Conservation (phyloP, 805 yeast species). For the Trichomonascus vanleenenianus region DNA sequence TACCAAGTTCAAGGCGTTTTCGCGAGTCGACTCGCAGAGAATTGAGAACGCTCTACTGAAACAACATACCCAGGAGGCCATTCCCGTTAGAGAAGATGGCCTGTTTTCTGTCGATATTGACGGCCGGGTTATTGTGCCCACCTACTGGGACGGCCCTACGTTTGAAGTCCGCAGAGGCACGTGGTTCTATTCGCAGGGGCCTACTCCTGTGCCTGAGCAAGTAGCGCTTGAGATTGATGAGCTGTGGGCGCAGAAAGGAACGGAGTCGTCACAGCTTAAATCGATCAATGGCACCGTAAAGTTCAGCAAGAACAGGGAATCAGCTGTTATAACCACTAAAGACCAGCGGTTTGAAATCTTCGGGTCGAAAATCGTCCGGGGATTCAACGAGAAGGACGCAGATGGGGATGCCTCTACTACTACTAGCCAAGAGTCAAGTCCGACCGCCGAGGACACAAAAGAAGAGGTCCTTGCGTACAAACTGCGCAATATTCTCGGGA, state of each 20-base stretch:
- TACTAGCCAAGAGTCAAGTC: background rate
- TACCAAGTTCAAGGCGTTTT: constrained; percentile 58
- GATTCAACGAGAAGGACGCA: constrained; percentile 15
- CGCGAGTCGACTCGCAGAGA: constrained; percentile 49
- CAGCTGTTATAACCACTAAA: constrained; percentile 21
- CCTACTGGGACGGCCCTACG: constrained; percentile 83
- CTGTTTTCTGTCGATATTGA: constrained; percentile 64
- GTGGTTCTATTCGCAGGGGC: constrained; percentile 52
- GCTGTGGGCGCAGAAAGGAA: background rate
- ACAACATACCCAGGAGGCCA: constrained; percentile 15
- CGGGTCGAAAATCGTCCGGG: constrained; percentile 22
- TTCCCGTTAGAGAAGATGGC: constrained; percentile 74
- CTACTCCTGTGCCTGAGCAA: background rate
- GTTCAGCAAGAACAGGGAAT: constrained; percentile 8
- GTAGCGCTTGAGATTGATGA: background rate
- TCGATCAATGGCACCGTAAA: constrained; percentile 3
- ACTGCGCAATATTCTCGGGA: background rate
- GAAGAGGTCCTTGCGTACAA: background rate
- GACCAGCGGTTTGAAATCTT: constrained; percentile 3
- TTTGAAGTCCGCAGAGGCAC: constrained; percentile 78
- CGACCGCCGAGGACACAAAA: background rate
- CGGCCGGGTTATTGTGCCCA: constrained; percentile 50
- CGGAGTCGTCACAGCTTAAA: background rate
- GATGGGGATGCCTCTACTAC: constrained; percentile 4
- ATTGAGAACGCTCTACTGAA: constrained; percentile 46